Evolutionary conservation across 208 protist species (phyloP).

Genomic region (Jaenimonas drosophilae): DNA sequence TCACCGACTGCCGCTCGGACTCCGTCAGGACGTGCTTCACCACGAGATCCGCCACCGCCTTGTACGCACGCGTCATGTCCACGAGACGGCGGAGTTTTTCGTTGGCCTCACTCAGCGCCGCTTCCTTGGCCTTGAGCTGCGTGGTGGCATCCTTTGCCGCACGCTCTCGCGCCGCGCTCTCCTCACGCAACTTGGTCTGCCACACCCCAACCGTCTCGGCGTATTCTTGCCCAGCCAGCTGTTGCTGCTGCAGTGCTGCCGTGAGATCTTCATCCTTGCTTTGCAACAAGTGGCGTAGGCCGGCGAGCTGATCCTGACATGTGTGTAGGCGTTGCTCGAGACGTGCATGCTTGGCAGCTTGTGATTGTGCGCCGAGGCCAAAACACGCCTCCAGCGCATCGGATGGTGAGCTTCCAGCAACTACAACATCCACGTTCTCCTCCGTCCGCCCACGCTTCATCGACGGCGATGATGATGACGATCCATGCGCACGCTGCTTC

Average conservation of each 20-base stretch:
- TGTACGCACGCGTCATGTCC: conserved; percentile 34
- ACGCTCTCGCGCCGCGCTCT: conserved; percentile 27
- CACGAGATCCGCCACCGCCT: conserved; percentile 18
- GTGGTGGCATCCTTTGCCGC: conserved; percentile 14
- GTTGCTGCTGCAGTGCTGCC: conserved; percentile 28
- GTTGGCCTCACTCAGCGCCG: conserved; percentile 33
- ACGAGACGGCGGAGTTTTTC: conserved; percentile 38
- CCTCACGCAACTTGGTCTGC: conserved; percentile 36
- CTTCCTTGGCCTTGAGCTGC: conserved; percentile 20
- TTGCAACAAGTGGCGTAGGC: conserved; percentile 44
- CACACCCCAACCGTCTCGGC: conserved; percentile 25
- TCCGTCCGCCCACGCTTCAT: too few species aligned
- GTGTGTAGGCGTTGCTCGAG: too few species aligned
- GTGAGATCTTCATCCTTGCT: conserved; percentile 49
- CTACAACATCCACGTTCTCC: too few species aligned
- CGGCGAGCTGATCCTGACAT: conserved; percentile 20
- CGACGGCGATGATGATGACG: too few species aligned
- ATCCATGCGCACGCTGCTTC: too few species aligned
- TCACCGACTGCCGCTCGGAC: too few species aligned
- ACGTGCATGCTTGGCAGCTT: too few species aligned
- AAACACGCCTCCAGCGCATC: too few species aligned
- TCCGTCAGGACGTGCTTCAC: too few species aligned
- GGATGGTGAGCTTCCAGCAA: too few species aligned
- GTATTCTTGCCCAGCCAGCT: conserved; percentile 27
- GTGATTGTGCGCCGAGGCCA: too few species aligned